phyloP scores from a whole-genome alignment of 352 stramenopile species.

The Elongisporangium anandrum region DNA sequence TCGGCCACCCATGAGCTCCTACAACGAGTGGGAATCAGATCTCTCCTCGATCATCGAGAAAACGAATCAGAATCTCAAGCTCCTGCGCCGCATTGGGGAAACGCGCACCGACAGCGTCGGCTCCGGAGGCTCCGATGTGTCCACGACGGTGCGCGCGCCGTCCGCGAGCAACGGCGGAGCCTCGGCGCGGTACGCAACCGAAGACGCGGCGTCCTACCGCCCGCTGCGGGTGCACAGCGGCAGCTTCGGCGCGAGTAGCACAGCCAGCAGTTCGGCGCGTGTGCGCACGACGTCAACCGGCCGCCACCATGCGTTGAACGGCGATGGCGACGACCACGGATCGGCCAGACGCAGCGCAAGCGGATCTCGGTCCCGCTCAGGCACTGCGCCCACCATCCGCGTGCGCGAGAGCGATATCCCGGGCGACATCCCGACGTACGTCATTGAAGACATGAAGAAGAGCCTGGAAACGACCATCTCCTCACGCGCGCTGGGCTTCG shows the following conservation, averaged over 20 bases:
- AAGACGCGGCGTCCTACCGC: constrained; percentile 17
- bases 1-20: constrained; percentile 8
- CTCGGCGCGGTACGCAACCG: constrained; percentile 3
- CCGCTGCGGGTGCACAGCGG: neutral
- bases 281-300: constrained; percentile 6
- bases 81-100: constrained; percentile 75
- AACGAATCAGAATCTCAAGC: constrained; percentile 85
- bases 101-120: constrained; percentile 40
- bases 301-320: no score
- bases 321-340: neutral
- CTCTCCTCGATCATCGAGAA: constrained; percentile 86
- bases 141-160: constrained; percentile 15
- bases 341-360: neutral
- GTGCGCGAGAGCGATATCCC: constrained; percentile 39
- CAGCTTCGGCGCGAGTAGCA: constrained; percentile 3
- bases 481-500: constrained; percentile 41
- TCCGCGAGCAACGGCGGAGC: constrained; percentile 6
- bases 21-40: constrained; percentile 79
- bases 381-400: constrained; percentile 23
- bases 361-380: neutral
- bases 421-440: constrained; percentile 35
- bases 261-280: constrained; percentile 5
- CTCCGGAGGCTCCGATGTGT: constrained; percentile 24
- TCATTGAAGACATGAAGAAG: constrained; percentile 58
- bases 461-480: constrained; percentile 64